A percentile compares a stretch with the other conserved stretches of the same genome.
Conservation (phyloP, 2,329 filamentous ascomycete genomes). For the Torrubiellomyces zombiae region DNA sequence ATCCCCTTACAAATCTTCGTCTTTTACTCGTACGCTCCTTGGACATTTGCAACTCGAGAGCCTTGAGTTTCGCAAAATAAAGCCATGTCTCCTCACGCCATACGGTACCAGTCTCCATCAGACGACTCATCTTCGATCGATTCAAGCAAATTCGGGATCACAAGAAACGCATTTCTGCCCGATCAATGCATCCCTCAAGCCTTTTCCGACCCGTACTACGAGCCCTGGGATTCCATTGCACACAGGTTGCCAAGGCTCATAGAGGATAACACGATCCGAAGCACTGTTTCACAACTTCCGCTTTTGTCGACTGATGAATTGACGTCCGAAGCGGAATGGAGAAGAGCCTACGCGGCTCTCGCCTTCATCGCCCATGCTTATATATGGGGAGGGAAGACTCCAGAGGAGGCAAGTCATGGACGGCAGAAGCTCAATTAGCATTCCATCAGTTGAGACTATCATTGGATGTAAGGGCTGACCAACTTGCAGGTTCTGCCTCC, state of each 20-base stretch:
- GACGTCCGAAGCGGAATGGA: slow-evolving; percentile 53
- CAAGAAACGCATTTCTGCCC: slow-evolving; percentile 61
- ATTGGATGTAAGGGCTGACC: background rate
- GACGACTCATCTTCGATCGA: slow-evolving; percentile 9
- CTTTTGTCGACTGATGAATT: slow-evolving; percentile 51
- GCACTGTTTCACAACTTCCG: slow-evolving; percentile 47
- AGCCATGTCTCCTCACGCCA: slow-evolving; percentile 29
- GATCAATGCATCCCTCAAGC: slow-evolving; percentile 45
- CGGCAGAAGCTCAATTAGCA: background rate
- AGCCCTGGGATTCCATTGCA: slow-evolving; percentile 60
- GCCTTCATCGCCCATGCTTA: slow-evolving; percentile 72
- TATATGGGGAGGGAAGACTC: slow-evolving; percentile 70
- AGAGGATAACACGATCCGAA: slow-evolving; percentile 44
- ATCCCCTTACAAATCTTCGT: too few relatives aligned
- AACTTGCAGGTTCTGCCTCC: slow-evolving; percentile 45
- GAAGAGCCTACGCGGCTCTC: slow-evolving; percentile 63
- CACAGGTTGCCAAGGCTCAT: slow-evolving; percentile 52
- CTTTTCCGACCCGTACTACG: slow-evolving; percentile 57
- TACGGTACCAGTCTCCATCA: slow-evolving; percentile 8
- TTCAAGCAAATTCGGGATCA: slow-evolving; percentile 20
- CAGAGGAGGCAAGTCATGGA: slow-evolving; percentile 45
- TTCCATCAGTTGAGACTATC: background rate
- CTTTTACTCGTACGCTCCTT: too few relatives aligned
- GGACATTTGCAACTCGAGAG: too few relatives aligned
- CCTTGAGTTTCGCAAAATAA: too few relatives aligned